These are phyloP conservation scores for Trypanosoma brucei DNA, from an alignment of 208 protist species.

Conservation along the genomic window DNA sequence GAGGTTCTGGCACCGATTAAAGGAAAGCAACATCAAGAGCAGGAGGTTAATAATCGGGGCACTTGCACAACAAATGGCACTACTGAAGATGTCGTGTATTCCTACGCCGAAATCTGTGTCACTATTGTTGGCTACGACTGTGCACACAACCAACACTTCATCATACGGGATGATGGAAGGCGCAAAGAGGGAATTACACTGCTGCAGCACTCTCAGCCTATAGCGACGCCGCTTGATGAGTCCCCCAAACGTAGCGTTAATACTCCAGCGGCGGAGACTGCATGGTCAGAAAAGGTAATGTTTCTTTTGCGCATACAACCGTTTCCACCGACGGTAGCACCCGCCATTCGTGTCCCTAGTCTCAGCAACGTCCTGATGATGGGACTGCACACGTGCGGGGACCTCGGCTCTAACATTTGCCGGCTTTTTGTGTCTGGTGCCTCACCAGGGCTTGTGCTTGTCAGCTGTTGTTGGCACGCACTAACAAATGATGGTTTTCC, in stretches of 20 bases:
- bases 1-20: constrained; percentile 16
- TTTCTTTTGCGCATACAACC: constrained; percentile 42
- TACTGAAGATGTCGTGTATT: background rate
- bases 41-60: too few relatives aligned
- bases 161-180: constrained; percentile 27
- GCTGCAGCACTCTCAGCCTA: background rate
- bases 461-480: constrained; percentile 90
- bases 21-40: background rate
- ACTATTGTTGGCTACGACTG: constrained; percentile 66
- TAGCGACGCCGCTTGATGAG: background rate
- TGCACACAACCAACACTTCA: constrained; percentile 37
- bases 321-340: constrained; percentile 16
- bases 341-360: constrained; percentile 56
- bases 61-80: too few relatives aligned
- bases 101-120: constrained; percentile 13
- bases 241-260: background rate
- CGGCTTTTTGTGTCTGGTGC: constrained; percentile 46
- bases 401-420: constrained; percentile 82
- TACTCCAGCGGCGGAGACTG: constrained; percentile 24
- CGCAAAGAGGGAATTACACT: constrained; percentile 16
- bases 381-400: constrained; percentile 84
- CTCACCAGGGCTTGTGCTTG: constrained; percentile 68
- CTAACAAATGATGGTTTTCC: constrained; percentile 72
- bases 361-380: constrained; percentile 66
- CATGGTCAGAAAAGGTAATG: constrained; percentile 19